Base-by-base conservation (phyloP, 2,329 filamentous ascomycete species). In the Anthostomella pinea region DNA sequence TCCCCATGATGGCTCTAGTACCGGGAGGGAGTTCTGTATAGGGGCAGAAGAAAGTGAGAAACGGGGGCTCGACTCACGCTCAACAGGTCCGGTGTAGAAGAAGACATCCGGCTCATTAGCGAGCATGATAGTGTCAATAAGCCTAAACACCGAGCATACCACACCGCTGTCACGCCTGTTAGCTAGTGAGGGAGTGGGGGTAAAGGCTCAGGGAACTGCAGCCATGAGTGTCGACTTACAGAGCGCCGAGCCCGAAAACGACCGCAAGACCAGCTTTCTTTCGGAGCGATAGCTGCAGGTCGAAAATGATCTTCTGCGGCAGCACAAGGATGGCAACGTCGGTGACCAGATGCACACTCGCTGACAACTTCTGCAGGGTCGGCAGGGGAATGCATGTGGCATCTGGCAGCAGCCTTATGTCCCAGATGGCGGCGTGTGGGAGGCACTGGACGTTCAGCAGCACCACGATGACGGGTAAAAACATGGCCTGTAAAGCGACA, bases 201-300 rank as follows among this genome's bases (percentile, higher is more conserved):
- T n/a, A n/a, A n/a, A n/a, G n/a, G n/a, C n/a, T n/a, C n/a, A n/a
- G n/a, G n/a, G n/a, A n/a, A n/a, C n/a, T n/a, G n/a, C n/a, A n/a
- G n/a, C n/a, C n/a, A n/a, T n/a, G n/a, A n/a, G n/a, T n/a, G n/a
- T n/a, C 3, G 15, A 37, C 46, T 16, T 44, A 57, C 60, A 68
- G 58, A n/a, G 65, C 54, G 31, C 67, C 68, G 6, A 70, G 43
- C n/a, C 59, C 63, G 32, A 70, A 66, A 19, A 69, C 63, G 4
- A 59, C 40, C 1, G 55, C 54, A 6, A 68, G 49, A 3, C 56
- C 64, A 18, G 66, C 39, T 42, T 68, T 70, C 36, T 70, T 66
- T 31, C 60, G 60, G 26, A 30, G 52, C 1, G 66, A 62, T 44
- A 70, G 58, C 25, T 64, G 59, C 7, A 70, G 51, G 10, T 49